Base-by-base conservation (phyloP, 2,329 filamentous ascomycete genomes). In the Coniochaeta sp. region DNA sequence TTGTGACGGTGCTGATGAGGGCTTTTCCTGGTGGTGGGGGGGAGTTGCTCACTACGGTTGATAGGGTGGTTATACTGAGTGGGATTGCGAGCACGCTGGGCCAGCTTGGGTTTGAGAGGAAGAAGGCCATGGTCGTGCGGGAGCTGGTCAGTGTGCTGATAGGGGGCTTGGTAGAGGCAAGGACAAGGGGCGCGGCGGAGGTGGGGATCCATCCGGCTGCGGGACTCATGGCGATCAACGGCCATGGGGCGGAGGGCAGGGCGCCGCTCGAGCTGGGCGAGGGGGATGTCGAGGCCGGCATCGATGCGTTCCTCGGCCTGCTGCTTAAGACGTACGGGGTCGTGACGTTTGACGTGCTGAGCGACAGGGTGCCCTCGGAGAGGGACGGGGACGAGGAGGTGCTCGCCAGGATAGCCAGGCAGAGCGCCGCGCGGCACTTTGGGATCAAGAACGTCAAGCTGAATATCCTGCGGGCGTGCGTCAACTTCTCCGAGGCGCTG, bases 181-280 rank as follows among this genome's bases (percentile, higher is more conserved):
- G 95, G 43, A 97, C 96, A 55, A 83, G 93, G 56, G 93, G 93
- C 34, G 95, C 95, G 44, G 93, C 95, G n/a, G 95, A 98, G 70
- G 90, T 95, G 68, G 95, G 93, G 3, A 91, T 99, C 38, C 93
- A 98, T 74, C 95, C 95, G 44, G 93, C 93, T 19, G 91, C 93
- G 11, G 93, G 91, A 0, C 77, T 97, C 58, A 87, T 91, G 28
- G 87, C 88, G 14, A 77, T 95, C 33, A 89, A 86, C 64, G 77
- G 83, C 12, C 79, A 79, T 47, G 73, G 72, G 22, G 80, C 77
- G 61, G 81, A 81, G 11, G 76, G 80, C 7, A 77, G 81, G 8
- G 77, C 81, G 1, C 76, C 89, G 34, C 85, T n/a, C n/a, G n/a
- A 88, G 65, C 76, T 89, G 16, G 81, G 80, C 7, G 85, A 88